Percentiles rank a stretch among this genome's conserved stretches.
These are phyloP conservation scores for Secale cereale DNA, from an alignment of 176 grass and related monocot species.

Conservation along the genomic window DNA sequence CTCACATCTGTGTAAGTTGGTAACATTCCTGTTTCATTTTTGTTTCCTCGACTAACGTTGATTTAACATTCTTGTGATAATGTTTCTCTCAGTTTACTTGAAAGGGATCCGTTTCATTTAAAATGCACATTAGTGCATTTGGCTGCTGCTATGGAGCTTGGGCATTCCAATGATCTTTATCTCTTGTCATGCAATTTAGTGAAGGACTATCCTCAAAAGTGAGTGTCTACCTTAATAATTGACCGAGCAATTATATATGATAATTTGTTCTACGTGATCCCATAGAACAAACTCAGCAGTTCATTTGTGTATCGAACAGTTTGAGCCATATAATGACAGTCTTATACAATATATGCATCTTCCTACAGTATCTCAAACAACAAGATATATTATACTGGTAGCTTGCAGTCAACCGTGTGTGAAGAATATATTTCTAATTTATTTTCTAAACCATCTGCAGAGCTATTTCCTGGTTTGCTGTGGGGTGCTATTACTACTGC, in stretches of 20 bases:
- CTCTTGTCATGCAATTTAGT: slow-evolving; percentile 88
- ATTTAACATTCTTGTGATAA: slow-evolving; percentile 6
- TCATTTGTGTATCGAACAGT: slow-evolving; percentile 3
- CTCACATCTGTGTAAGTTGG: slow-evolving; percentile 84
- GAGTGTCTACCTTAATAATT: slow-evolving; percentile 29
- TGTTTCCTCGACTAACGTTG: slow-evolving; percentile 5
- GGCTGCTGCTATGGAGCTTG: slow-evolving; percentile 91
- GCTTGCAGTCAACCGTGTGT: slow-evolving; percentile 19
- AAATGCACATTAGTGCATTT: slow-evolving; percentile 92
- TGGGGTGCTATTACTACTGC: slow-evolving; percentile 94
- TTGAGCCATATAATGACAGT: slow-evolving; percentile 11
- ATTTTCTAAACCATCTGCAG: slow-evolving; percentile 36
- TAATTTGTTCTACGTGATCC: slow-evolving; percentile 15
- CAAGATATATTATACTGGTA: background rate
- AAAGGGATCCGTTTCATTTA: slow-evolving; percentile 94
- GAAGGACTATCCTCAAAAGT: slow-evolving; percentile 98
- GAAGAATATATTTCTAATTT: slow-evolving; percentile 11
- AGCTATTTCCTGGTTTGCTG: slow-evolving; percentile 96
- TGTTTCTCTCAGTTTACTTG: slow-evolving; percentile 74
- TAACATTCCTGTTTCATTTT: slow-evolving; percentile 12
- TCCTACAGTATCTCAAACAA: background rate
- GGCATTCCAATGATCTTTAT: slow-evolving; percentile 95
- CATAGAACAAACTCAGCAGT: background rate
- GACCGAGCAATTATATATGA: background rate
- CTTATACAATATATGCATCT: background rate